Evolutionary conservation across 2,329 filamentous ascomycete genomes (phyloP).

Genomic region (Penicillium corylophilum): DNA sequence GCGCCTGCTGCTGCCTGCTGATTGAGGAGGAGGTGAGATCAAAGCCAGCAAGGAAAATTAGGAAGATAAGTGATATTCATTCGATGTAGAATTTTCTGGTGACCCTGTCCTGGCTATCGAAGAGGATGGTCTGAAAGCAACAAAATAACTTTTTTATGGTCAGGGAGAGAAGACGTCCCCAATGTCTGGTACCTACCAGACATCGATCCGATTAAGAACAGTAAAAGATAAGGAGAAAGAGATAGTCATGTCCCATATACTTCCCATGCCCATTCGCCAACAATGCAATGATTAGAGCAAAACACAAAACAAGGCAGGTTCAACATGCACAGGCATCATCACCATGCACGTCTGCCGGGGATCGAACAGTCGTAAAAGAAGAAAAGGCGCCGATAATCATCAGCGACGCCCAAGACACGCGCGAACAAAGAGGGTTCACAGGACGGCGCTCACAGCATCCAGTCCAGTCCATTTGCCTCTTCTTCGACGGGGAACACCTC

Average conservation of each 20-base stretch:
- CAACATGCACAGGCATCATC: slow-evolving; percentile 27
- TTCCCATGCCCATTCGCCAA: slow-evolving; percentile 29
- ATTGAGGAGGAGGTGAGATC: neutral
- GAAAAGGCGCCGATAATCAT: neutral
- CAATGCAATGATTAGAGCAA: slow-evolving; percentile 29
- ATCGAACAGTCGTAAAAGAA: slow-evolving; percentile 17
- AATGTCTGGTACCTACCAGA: slow-evolving; percentile 8
- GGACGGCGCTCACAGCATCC: slow-evolving; percentile 63
- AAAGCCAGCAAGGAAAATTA: slow-evolving; percentile 4
- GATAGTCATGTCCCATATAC: slow-evolving; percentile 21
- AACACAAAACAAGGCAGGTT: slow-evolving; percentile 11
- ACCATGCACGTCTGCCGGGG: slow-evolving; percentile 24
- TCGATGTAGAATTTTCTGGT: slow-evolving; percentile 2
- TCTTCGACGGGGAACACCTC: slow-evolving; percentile 96
- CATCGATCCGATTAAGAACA: slow-evolving; percentile 19
- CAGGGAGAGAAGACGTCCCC: slow-evolving; percentile 1
- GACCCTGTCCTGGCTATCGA: slow-evolving; percentile 1
- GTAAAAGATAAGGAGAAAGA: neutral
- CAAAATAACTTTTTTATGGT: slow-evolving; percentile 21
- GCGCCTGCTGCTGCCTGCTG: too few species aligned
- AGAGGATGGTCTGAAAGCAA: slow-evolving; percentile 1
- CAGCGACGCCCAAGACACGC: neutral
- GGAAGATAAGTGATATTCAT: slow-evolving; percentile 9
- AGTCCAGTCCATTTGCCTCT: slow-evolving; percentile 86
- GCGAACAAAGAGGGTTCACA: neutral